phyloP scores from a whole-genome alignment of 257 asterid genomes.

The Fraxinus quadrangulata region DNA sequence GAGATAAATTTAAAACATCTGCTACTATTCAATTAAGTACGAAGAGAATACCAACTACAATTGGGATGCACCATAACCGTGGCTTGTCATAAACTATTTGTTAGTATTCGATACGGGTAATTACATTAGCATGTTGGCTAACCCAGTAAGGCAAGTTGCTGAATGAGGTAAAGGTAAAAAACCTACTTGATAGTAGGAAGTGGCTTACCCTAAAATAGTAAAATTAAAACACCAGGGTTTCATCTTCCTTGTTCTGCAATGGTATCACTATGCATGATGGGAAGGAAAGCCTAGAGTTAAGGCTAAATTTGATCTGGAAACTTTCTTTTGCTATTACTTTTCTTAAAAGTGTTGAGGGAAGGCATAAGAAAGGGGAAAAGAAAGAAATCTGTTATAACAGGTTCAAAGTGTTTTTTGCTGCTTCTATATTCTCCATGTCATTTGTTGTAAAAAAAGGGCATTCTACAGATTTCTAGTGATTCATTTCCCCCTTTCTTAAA shows the following conservation, averaged over 20 bases:
- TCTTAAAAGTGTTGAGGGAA: background rate
- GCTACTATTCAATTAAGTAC: background rate
- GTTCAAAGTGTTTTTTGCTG: background rate
- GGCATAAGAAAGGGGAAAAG: background rate
- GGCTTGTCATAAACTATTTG: background rate
- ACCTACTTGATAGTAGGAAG: background rate
- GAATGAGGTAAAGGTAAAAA: background rate
- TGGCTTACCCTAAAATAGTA: background rate
- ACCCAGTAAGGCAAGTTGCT: background rate
- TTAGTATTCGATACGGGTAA: background rate
- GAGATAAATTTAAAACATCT: background rate
- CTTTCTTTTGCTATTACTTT: background rate
- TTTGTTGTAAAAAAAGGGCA: background rate
- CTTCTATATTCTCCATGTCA: too few relatives aligned
- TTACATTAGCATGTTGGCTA: background rate
- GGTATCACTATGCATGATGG: background rate
- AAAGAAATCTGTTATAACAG: background rate
- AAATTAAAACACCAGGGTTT: background rate
- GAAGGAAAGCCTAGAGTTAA: background rate
- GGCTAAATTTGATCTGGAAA: background rate
- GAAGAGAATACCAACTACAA: background rate
- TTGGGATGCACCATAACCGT: background rate
- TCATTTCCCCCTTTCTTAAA: slow-evolving; percentile 1
- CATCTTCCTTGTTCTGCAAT: background rate
- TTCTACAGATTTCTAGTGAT: background rate